Evolutionary conservation across 2,329 filamentous ascomycete species (phyloP), one percentile per base, ranked within the genome.

Genomic region (Rosellinia necatrix): DNA sequence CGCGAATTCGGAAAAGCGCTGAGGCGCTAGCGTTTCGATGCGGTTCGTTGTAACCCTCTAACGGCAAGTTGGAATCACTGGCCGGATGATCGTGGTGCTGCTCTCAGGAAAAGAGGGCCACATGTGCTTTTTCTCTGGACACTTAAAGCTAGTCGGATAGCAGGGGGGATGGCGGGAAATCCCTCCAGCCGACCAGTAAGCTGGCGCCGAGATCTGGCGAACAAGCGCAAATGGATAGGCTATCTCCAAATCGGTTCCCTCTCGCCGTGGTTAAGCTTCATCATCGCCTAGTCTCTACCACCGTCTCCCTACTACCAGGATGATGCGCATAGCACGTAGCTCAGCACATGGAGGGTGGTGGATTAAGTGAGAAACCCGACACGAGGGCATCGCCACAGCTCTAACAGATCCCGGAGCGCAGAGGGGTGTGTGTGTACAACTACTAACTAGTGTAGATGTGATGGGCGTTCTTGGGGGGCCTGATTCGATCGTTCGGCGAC

Each of bases 1-100:
- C 38, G 44, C 34, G 42, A 41, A 13, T 29, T 32, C 22, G 24
- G 29, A 41, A 21, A 47, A 43, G 30, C 35, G 25, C 49, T 46
- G 25, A 41, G 53, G 40, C 51, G 53, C 54, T 64, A 62, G 58
- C 41, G 59, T 43, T 58, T 59, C 43, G 54, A 51, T 50, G 37
- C 57, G 46, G 56, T 56, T 62, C 56, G 49, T 56, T 67, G 66
- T 30, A 65, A 67, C 64, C 59, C 55, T 66, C 54, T 66, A 40
- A 63, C 64, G 64, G 65, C 52, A 66, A 52, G 62, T 61, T 61
- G 63, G 57, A 61, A 58, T 61, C 38, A 56, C 55, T 57, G 56
- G 59, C 66, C 64, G 62, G 57, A 41, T 56, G 56, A 66, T 64
- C 61, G 49, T 50, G 52, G 34, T 56, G 55, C 38, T 49, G 34